Evolutionary conservation across 2,329 filamentous ascomycete species (phyloP).

Genomic region (Xylariaceae sp.): DNA sequence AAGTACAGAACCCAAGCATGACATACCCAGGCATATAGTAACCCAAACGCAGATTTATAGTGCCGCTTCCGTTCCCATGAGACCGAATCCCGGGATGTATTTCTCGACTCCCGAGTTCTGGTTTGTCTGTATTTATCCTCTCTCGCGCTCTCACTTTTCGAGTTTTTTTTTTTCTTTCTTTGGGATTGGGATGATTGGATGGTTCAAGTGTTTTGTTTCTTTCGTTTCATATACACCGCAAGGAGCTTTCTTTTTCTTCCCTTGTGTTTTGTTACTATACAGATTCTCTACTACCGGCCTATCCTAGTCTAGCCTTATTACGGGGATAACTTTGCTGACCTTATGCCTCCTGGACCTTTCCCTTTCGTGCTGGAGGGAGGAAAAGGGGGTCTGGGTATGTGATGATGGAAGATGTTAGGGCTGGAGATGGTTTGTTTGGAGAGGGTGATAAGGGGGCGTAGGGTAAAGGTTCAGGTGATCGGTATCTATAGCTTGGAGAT

Average conservation of each 20-base stretch:
- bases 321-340: neutral
- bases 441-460: constrained; percentile 1
- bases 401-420: constrained; percentile 5
- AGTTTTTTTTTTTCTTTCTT: no score
- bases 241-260: constrained; percentile 6
- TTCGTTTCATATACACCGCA: no score
- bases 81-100: no score
- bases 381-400: neutral
- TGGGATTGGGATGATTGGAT: constrained; percentile 1
- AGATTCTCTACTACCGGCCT: constrained; percentile 12
- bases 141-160: no score
- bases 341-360: neutral
- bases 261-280: constrained; percentile 13
- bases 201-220: no score
- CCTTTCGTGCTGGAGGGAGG: neutral
- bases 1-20: no score
- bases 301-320: constrained; percentile 10
- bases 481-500: constrained; percentile 61
- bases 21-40: no score
- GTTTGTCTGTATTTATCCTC: no score
- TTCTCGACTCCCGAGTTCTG: no score
- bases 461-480: constrained; percentile 6
- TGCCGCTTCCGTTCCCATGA: no score
- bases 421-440: constrained; percentile 2
- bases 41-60: no score